Evolutionary conservation across 106 monocot genomes (phyloP), one percentile per base, ranked within the genome.

Genomic region (Dendrobium officinale): DNA sequence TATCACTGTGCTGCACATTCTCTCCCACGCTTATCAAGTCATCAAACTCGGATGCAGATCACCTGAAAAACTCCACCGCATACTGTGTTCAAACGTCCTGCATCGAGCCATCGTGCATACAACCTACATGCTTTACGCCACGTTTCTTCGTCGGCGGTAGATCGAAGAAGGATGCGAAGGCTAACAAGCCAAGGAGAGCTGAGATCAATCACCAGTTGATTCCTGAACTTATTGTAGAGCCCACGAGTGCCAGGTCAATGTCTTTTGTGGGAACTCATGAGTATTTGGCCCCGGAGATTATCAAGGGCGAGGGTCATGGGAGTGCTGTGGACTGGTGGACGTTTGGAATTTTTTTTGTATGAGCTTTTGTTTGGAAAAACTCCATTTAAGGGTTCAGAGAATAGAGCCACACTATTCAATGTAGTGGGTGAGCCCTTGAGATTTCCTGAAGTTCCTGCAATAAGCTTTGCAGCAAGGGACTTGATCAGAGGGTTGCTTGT

Each of bases 301-400:
- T 73, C 40, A 73, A 42, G 73, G 73, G 73, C 6, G 73, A 73
- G 73, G 73, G 73, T 3, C 73, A 73, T 20, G 73, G 73, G 18
- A 73, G 73, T 18, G 73, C 73, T 16, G 73, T 73, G 37, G 73
- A 73, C 42, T 73, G 73, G 73, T 73, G 73, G 73, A 73, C 42
- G 40, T 20, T 73, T 18, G 73, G 73, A 16, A 42, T 73, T 5
- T 73, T n/a, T 73, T 42, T 10, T 73, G 27, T 73, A 73, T 16
- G 73, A 73, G 73, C 73, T 73, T 6, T 42, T 73, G 37, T 42
- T 73, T 18, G 73, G 73, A 20, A 73, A 73, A 40, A 73, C 73
- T 13, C 73, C 73, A 10, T 73, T 73, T 37, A 73, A 73, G 42
- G 73, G 73, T 6, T 18, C 42, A 16, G 73, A 73, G 42, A 73